Base-by-base conservation (phyloP, 441 rosid genomes). In the Flueggea neowawraea region DNA sequence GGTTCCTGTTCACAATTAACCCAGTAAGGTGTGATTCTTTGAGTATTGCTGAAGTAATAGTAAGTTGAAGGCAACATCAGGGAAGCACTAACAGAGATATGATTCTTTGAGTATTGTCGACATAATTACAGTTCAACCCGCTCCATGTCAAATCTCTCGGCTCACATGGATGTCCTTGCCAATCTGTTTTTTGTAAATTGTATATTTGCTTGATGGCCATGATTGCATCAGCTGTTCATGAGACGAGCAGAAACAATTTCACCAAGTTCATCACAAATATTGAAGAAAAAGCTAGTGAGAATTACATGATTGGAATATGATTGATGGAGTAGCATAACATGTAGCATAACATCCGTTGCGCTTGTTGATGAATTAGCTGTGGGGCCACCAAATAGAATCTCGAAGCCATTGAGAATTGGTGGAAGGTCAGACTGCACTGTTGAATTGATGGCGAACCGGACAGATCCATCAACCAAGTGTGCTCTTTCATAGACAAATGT, bases 131-230 rank as follows among this genome's bases (percentile, higher is more conserved):
- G 39, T 57, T 58, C 16, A 80, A 69, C 13, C 82, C 76, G 0
- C 54, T 50, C 85, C 85, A 80, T 6, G 36, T 16, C 55, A 15
- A 55, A 43, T 32, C 61, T 55, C 1, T 54, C 1, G 84, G 84
- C 33, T 28, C 55, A 50, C 82, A 74, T 2, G 82, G 84, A 43
- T 80, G 75, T 51, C 80, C 83, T 57, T 76, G 66, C 83, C 81
- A 79, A 6, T 73, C 44, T 5, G 10, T 5, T 41, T 10, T 41
- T 5, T 41, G 5, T 41, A 41, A 5, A 5, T 41, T 41, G 44
- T 41, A 41, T 67, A 55, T n/a, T 75, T 45, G 64, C 55, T 69
- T 72, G 57, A 74, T 56, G 12, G 16, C 66, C 54, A n/a, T 43
- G 4, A 80, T 72, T 0, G 76, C 78, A 61, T 63, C 28, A 58